Conservation (phyloP, 106 monocot species). For the Dactylorhiza incarnata region DNA sequence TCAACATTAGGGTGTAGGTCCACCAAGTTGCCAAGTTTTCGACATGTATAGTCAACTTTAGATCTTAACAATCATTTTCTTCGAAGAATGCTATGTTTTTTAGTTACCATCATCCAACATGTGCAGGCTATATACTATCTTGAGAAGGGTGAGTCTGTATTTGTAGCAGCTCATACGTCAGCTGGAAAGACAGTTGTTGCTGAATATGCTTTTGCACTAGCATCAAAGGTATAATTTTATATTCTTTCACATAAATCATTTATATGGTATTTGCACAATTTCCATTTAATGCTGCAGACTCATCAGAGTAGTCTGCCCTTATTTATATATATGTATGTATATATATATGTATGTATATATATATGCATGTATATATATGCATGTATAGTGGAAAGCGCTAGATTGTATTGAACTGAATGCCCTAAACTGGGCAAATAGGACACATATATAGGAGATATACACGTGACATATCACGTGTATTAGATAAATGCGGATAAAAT, state of each 20-base stretch:
- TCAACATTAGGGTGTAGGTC: background rate
- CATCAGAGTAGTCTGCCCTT: background rate
- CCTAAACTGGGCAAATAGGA: too few relatives aligned
- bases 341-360: too few relatives aligned
- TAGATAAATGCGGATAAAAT: too few relatives aligned
- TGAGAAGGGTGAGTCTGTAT: constrained; percentile 93
- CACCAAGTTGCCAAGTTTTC: background rate
- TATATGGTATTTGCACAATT: background rate
- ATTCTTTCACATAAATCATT: background rate
- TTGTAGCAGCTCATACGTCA: constrained; percentile 98
- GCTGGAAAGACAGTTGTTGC: constrained; percentile 99
- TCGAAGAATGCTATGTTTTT: background rate
- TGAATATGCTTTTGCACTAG: constrained; percentile 93
- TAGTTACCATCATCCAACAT: background rate
- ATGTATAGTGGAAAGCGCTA: too few relatives aligned
- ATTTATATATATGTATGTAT: too few relatives aligned
- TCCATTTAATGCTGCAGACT: background rate
- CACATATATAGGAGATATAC: too few relatives aligned
- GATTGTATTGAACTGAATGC: too few relatives aligned
- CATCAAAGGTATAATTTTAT: constrained; percentile 58
- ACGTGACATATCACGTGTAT: too few relatives aligned
- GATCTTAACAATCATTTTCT: background rate
- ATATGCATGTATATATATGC: too few relatives aligned
- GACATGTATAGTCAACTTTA: background rate
- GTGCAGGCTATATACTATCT: constrained; percentile 93